Base-by-base conservation (phyloP, 1,284 basidiomycete species). In the Leccinum angustisporum region DNA sequence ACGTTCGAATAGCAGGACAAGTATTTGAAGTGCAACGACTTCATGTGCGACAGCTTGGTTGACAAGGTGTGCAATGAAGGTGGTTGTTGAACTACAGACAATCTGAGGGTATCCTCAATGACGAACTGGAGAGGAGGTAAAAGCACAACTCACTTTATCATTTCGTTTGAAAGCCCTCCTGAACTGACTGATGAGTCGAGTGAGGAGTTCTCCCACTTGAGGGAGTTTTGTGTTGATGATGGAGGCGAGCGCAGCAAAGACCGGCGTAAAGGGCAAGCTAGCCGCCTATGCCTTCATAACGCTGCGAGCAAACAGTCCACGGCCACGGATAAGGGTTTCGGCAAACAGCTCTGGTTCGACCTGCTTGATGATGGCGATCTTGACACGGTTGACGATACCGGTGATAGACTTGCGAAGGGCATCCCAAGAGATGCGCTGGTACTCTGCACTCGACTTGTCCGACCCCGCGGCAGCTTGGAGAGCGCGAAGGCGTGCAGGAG, bases 351-450 rank as follows among this genome's bases (percentile, higher is more conserved):
- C 97, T 1, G 97, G 97, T 0, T 98, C 88, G 69, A 99, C 89
- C 68, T 92, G 86, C 79, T 99, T 99, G 85, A 99, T 99, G 76
- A 98, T 99, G 66, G 90, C 85, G 25, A 94, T 84, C 74, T 97
- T 97, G 78, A 96, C 92, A 81, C 98, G 93, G 83, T 99, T 99
- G 82, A 99, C 97, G 69, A 99, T 90, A 92, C 97, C 97, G 30
- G 97, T 99, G 72, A 99, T 94, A 61, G 91, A 94, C 79, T 99
- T 99, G 73, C 96, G 89, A 63, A 99, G 81, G 1, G 97, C 97
- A 73, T 99, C 97, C 97, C 97, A 99, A 30, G 93, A 94, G 68
- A 99, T 80, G 18, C 97, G 85, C 78, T 99, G 97, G 76, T 92
- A 98, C 78, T 98, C 96, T n/a, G 90, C 73, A 67, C 93, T 92